Conservation (phyloP, 2,329 filamentous ascomycete genomes). For the Trichoderma koningiopsis region DNA sequence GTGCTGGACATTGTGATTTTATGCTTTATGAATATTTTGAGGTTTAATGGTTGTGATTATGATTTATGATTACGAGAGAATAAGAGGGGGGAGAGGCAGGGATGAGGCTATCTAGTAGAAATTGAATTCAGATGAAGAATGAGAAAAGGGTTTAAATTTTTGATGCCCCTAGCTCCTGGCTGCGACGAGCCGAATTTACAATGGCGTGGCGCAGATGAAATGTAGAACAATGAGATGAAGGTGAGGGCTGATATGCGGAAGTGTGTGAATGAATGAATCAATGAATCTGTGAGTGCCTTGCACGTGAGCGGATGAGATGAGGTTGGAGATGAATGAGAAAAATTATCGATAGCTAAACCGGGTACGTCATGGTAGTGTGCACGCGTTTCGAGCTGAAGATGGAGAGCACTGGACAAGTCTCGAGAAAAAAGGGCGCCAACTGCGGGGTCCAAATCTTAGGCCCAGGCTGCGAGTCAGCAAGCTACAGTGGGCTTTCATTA, state of each 20-base stretch:
- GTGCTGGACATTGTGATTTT: constrained; percentile 45
- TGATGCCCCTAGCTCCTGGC: neutral
- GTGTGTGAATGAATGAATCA: neutral
- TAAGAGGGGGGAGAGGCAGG: neutral
- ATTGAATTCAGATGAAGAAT: neutral
- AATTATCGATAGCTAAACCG: neutral
- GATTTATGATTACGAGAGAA: neutral
- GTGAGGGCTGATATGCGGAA: neutral
- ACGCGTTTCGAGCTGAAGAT: neutral
- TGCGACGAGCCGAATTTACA: neutral
- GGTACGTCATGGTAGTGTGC: neutral
- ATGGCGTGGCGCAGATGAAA: neutral
- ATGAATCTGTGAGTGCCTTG: neutral
- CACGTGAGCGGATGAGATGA: neutral
- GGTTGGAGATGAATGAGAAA: neutral
- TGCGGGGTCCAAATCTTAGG: constrained; percentile 3
- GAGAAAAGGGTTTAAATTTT: neutral
- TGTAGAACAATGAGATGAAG: neutral
- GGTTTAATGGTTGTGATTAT: neutral
- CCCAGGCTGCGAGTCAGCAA: neutral
- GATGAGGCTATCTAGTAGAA: neutral
- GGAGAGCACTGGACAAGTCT: neutral
- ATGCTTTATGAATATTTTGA: neutral
- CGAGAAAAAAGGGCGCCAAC: neutral
- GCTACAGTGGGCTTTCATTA: neutral